Evolutionary conservation across 139 green algal genomes (phyloP), one percentile per base, ranked within the genome.

Genomic region (Chlamydomonas sp.): DNA sequence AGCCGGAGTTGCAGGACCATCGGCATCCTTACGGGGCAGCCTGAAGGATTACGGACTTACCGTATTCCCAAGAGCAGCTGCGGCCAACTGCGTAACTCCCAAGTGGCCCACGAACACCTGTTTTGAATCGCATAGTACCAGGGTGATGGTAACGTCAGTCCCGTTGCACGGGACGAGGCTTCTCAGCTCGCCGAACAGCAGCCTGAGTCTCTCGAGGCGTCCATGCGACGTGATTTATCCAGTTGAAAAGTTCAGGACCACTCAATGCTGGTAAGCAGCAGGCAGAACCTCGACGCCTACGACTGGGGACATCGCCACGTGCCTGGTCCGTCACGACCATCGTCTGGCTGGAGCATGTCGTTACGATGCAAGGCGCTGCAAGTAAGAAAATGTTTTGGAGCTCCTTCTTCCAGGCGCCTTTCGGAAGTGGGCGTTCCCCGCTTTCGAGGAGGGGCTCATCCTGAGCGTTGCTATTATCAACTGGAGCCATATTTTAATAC

Each of bases 21-120:
- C 31, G 31, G 31, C 31, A 49, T 49, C 31, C 31, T 49, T 49
- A 49, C 31, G 31, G 31, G 31, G 31, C 31, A 49, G 31, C 31
- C 31, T 49, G 31, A 49, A 49, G 31, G 31, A 49, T 49, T 49
- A 49, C 31, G 31, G 31, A 63, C 87, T 59, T 78, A 90, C 87
- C 57, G 90, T 92, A 83, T 92, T 92, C 59, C 79, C 90, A 2
- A 92, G 67, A 0, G 90, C 80, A 15, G 85, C 90, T 5, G 90
- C 90, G 1, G 90, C 90, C 5, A 92, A 74, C 63, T 88, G 18
- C 1, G 80, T 77, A 14, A 86, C 79, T n/a, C 90, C 90, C 57
- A 92, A 57, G 73, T 90, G 90, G 0, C 90, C 90, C 16, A 92
- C 90, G 14, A 92, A 89, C 12, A 92, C 78, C 63, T 49, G 31